Conservation (phyloP, 1,284 basidiomycete species). For the Flammula alnicola region DNA sequence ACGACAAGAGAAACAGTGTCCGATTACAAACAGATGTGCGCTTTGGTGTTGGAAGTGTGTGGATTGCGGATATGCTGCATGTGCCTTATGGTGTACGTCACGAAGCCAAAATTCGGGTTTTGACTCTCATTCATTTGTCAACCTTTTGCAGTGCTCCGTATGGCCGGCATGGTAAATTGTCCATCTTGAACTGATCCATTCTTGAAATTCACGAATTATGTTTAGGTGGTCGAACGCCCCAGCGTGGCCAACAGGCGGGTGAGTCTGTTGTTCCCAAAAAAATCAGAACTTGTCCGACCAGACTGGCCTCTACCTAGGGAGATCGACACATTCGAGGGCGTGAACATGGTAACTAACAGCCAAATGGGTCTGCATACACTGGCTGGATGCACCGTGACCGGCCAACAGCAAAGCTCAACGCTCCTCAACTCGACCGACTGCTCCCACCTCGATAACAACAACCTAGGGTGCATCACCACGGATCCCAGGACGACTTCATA, state of each 20-base stretch:
- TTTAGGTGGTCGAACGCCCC: constrained; percentile 61
- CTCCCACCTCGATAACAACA: constrained; percentile 53
- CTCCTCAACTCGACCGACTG: constrained; percentile 67
- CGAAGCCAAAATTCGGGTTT: no score
- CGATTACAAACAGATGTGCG: constrained; percentile 63
- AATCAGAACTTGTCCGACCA: neutral
- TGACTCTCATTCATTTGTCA: neutral
- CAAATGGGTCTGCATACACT: constrained; percentile 76
- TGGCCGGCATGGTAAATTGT: constrained; percentile 66
- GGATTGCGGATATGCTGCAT: constrained; percentile 69
- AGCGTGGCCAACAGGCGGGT: constrained; percentile 66
- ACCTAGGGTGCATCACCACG: constrained; percentile 67
- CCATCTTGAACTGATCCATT: neutral
- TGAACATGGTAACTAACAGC: constrained; percentile 64
- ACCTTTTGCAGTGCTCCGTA: constrained; percentile 60
- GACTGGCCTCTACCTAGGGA: constrained; percentile 40
- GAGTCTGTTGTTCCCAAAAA: constrained; percentile 27
- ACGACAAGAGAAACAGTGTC: constrained; percentile 73
- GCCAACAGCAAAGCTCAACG: constrained; percentile 54
- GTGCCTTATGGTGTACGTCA: constrained; percentile 65
- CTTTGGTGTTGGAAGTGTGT: constrained; percentile 68
- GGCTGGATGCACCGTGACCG: constrained; percentile 59
- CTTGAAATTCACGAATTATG: neutral
- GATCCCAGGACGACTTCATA: constrained; percentile 63
- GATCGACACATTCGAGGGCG: constrained; percentile 80